Base-by-base conservation (phyloP, 805 yeast species). In the Torulaspora gathmanii region DNA sequence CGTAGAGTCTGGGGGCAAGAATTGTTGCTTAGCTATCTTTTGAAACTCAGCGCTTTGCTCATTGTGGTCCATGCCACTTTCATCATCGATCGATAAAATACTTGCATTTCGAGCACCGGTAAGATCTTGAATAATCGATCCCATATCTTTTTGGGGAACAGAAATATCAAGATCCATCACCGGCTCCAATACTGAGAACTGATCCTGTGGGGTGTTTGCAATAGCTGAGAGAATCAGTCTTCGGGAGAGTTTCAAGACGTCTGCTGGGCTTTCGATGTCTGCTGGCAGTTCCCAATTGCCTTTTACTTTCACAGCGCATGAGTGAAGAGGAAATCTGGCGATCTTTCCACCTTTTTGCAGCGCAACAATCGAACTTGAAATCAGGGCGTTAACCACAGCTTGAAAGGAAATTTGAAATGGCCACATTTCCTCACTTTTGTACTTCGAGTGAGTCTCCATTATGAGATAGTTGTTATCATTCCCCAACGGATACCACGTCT, bases 51-150 rank as follows among this genome's bases (percentile, higher is more conserved):
- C 54, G 27, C 65, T 60, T 5, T 63, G 59, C 10, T 71, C 77
- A 4, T 59, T 59, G 1, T 56, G 55, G 5, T 33, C 41, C 33
- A 46, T 20, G 5, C 41, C 45, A 57, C 51, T 45, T 34, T 80
- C 84, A 43, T 86, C 95, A 28, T 82, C 87, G 33, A 93, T 79
- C 2, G 86, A 77, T 3, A 72, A 59, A 34, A 93, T 86, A 1
- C 70, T 72, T 1, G 95, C 97, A 36, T 82, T 80, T 49, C 98
- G 75, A 11, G 82, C 75, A 25, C 86, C 80, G 34, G 87, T 81
- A 42, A 93, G 67, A 60, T 93, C 99, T 54, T 87, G 95, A 31
- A 87, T 75, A 1, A 93, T 93, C 28, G 73, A 73, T 16, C 98
- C 98, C 53, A 91, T 65, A 46, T 83, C 86, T 45, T 77, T 83